Base-by-base conservation (phyloP, 139 green algal genomes). In the Yamagishiella unicocca region DNA sequence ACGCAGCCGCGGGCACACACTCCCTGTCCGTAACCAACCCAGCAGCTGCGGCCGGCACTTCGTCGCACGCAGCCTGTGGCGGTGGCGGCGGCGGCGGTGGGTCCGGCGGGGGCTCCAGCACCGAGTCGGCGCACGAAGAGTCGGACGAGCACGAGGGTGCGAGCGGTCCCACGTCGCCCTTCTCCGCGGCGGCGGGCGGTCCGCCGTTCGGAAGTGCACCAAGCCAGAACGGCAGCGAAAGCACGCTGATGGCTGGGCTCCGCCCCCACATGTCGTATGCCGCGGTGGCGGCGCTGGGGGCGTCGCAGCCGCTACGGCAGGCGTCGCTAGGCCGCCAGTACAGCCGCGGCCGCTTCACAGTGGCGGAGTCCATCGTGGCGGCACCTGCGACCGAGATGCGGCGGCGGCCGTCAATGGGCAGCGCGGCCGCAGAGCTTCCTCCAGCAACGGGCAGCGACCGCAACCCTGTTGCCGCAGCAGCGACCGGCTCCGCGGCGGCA, bases 331-430 rank as follows among this genome's bases (percentile, higher is more conserved):
- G n/a, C 27, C n/a, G 82, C 12, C 82, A 87, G 27, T 87, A 87
- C 45, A 87, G 82, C 67, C 21, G 27, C 3, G 82, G 82, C 19
- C 66, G 82, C 19, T 87, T 87, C 35, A 80, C 46, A 27, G 82
- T 87, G 0, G 82, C 67, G 2, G 82, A 87, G 67, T 81, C 67
- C 0, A 71, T 87, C 31, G 82, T 87, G 67, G 67, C 35, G 22
- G 46, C 67, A 46, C 67, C 64, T 21, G 4, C 33, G 22, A 38
- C 62, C 24, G 80, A 77, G 0, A 19, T 7, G 2, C 80, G 80
- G 33, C 80, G 80, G 19, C 40, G 62, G 5, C 66, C 66, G 19
- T 62, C 40, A 4, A n/a, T n/a, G n/a, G 17, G 40, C 40, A 85
- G 58, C 55, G 55, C 38, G n/a, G n/a, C n/a, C n/a, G n/a, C n/a